Percentiles rank a stretch among this genome's conserved stretches.
phyloP scores from a whole-genome alignment of 176 grass and related monocot genomes.

The Carex pumila region DNA sequence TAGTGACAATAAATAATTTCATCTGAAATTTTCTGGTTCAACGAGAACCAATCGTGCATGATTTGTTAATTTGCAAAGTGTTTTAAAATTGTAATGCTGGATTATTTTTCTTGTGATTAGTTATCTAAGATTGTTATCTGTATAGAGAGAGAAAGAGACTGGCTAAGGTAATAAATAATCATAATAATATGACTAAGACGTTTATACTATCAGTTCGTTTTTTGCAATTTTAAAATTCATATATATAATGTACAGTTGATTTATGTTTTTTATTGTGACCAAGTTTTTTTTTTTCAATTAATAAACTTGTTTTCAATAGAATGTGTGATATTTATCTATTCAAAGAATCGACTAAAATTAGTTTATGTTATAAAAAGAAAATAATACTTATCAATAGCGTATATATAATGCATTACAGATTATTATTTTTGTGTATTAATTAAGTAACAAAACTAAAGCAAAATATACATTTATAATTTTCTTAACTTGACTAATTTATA shows the following conservation, averaged over 20 bases:
- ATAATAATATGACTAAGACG: no score
- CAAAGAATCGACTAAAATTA: background rate
- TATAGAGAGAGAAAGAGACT: no score
- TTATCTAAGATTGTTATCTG: background rate
- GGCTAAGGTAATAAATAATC: no score
- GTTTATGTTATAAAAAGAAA: background rate
- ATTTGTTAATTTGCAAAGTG: background rate
- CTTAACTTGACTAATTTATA: background rate
- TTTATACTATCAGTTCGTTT: no score
- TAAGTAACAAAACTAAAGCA: background rate
- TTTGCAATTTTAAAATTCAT: no score
- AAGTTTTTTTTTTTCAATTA: background rate
- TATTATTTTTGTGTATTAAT: background rate
- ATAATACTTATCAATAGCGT: background rate
- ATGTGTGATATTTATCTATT: background rate
- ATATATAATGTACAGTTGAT: no score
- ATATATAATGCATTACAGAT: background rate
- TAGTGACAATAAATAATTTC: background rate
- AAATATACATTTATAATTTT: background rate
- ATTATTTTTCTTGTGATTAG: background rate
- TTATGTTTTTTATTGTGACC: no score
- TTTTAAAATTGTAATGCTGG: background rate
- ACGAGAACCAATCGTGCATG: background rate
- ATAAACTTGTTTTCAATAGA: background rate
- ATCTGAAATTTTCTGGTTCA: background rate